A percentile compares a stretch with the other conserved stretches of the same genome.
phyloP scores from a whole-genome alignment of 2,329 filamentous ascomycete species.

The Xylariaceae sp. region DNA sequence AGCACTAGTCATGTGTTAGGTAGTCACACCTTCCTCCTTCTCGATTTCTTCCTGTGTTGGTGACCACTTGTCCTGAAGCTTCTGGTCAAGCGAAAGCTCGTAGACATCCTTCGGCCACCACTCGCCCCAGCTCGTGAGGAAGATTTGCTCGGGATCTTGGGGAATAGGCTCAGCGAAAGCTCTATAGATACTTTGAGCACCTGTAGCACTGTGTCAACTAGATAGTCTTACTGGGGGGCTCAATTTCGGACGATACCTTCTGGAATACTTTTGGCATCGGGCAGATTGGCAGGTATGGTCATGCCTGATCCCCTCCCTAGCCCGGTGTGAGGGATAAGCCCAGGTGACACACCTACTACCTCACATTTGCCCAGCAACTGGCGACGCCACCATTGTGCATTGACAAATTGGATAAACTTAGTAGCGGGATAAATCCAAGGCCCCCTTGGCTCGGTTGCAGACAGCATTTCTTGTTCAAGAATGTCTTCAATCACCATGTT shows the following conservation, averaged over 20 bases:
- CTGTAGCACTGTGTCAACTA: conserved; percentile 27
- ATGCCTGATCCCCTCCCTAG: conserved; percentile 35
- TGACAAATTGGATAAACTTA: conserved; percentile 51
- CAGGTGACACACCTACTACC: conserved; percentile 54
- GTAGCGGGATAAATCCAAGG: conserved; percentile 39
- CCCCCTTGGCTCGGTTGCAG: conserved; percentile 34
- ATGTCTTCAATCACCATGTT: conserved; percentile 14
- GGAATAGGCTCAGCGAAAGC: conserved; percentile 49
- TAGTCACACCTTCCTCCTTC: conserved; percentile 35
- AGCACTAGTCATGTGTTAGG: conserved; percentile 3
- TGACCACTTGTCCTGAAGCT: conserved; percentile 51
- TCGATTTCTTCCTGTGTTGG: conserved; percentile 48
- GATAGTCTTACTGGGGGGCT: not conserved
- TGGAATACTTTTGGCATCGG: conserved; percentile 47
- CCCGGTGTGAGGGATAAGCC: conserved; percentile 48
- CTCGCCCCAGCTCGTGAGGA: conserved; percentile 56
- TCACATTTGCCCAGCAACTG: conserved; percentile 42
- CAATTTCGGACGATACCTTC: conserved; percentile 36
- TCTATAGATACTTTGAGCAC: conserved; percentile 43
- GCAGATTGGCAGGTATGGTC: conserved; percentile 30
- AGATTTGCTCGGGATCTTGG: conserved; percentile 50
- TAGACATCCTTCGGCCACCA: conserved; percentile 51
- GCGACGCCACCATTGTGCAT: conserved; percentile 56
- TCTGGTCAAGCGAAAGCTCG: conserved; percentile 40
- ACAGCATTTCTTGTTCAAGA: conserved; percentile 30